Conservation (phyloP, 1,284 basidiomycete genomes). For the Kalmanozyma brasiliensis region DNA sequence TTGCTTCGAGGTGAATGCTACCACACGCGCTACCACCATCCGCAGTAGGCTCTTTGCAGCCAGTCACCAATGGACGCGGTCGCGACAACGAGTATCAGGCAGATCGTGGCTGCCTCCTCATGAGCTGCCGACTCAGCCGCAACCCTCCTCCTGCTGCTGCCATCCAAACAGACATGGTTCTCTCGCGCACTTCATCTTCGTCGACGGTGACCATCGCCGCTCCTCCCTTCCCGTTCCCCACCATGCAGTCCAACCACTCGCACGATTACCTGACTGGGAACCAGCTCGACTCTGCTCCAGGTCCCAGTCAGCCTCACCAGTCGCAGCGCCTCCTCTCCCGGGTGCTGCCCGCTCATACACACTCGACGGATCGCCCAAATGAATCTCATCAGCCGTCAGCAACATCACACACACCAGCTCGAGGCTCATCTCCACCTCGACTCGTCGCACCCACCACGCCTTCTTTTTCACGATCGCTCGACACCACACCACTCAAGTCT, state of each 20-base stretch:
- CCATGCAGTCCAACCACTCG: slow-evolving; percentile 13
- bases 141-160: too few relatives aligned
- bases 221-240: background rate
- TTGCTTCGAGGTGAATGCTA: too few relatives aligned
- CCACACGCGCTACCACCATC: too few relatives aligned
- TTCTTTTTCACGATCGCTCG: background rate
- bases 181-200: background rate
- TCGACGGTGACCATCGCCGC: slow-evolving; percentile 7
- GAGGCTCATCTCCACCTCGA: background rate
- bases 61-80: too few relatives aligned
- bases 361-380: background rate
- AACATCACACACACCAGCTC: background rate
- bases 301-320: slow-evolving; percentile 1
- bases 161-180: slow-evolving; percentile 6
- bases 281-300: slow-evolving; percentile 4
- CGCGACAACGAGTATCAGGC: background rate
- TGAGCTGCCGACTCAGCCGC: background rate
- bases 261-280: slow-evolving; percentile 4
- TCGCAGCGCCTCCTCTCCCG: slow-evolving; percentile 31
- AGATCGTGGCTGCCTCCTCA: background rate
- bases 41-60: too few relatives aligned
- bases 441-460: background rate
- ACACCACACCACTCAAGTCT: slow-evolving; percentile 15
- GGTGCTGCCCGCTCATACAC: slow-evolving; percentile 16
- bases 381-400: background rate